phyloP scores from a whole-genome alignment of 2,329 filamentous ascomycete genomes.

The Aspergillus ruber region DNA sequence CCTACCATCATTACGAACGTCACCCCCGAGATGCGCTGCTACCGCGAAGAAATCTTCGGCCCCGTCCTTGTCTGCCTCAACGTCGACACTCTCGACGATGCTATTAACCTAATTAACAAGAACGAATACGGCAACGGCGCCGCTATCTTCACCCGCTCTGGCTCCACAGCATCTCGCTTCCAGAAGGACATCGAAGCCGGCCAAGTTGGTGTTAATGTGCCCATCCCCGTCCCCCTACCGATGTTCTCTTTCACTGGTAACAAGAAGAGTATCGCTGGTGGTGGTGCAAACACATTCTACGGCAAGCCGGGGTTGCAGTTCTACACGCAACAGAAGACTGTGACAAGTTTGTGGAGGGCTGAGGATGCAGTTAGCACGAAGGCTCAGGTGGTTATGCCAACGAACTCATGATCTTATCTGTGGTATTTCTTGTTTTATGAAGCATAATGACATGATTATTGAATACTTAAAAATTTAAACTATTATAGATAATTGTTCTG shows the following conservation, averaged over 20 bases:
- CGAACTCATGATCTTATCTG: background rate
- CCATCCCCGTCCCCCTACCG: conserved; percentile 56
- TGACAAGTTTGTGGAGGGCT: conserved; percentile 82
- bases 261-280: conserved; percentile 88
- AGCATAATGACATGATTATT: too few species aligned
- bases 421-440: too few species aligned
- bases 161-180: conserved; percentile 55
- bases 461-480: too few species aligned
- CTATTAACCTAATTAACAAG: conserved; percentile 57
- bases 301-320: conserved; percentile 88
- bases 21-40: conserved; percentile 60
- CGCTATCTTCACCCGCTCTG: conserved; percentile 59
- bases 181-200: conserved; percentile 61
- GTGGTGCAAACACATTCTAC: conserved; percentile 91
- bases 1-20: conserved; percentile 62
- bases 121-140: conserved; percentile 64
- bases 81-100: conserved; percentile 55
- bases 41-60: conserved; percentile 62
- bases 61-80: conserved; percentile 59
- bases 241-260: conserved; percentile 63
- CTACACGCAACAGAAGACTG: conserved; percentile 96
- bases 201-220: conserved; percentile 62
- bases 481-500: background rate
- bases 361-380: conserved; percentile 80
- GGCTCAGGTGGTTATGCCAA: conserved; percentile 82